Base-by-base conservation (phyloP, 208 protist species). In the Leptomonas pyrrhocoris region DNA sequence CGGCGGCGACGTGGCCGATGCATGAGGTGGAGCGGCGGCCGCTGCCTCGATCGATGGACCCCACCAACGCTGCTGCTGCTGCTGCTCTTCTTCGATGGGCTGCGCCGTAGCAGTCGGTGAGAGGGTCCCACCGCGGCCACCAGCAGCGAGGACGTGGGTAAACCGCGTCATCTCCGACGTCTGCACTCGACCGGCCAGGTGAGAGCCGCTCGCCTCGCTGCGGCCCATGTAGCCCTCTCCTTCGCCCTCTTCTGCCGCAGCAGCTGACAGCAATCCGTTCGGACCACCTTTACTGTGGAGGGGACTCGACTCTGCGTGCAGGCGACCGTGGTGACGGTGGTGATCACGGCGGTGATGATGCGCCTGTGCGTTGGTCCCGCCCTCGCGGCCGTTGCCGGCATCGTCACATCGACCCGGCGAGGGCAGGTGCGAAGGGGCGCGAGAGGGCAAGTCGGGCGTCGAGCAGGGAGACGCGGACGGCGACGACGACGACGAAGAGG, bases 131-230 rank as follows among this genome's bases (percentile, higher is more conserved):
- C 30, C 54, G 16, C 60, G 53, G 2, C 45, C 49, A 30, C 62
- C 71, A 0, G 48, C 64, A 6, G 72, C 72, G 12, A 77, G 58
- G 36, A 72, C 64, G 23, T 45, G 49, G 8, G 45, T 62, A 25
- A 77, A 77, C 27, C 64, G 55, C 23, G 48, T 77, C 28, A 36
- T n/a, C 57, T 66, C 72, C 7, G 72, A 77, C 4, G 45, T 72
- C 64, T 72, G 64, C 58, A 66, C 64, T 4, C 72, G 63, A 12
- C 64, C 51, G 2, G 31, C 28, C 13, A 43, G 27, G 25, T 38
- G 25, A 28, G 21, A 3, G 0, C 34, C 28, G 36, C 61, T 57
- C 19, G 61, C 34, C 18, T 55, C 61, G 36, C 49, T 57, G 49
- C 46, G 15, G 13, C 48, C 61, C 13, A 67, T 5, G 48, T 57